Conservation (phyloP, 371 early-diverging fungal species). For the Mortierella sp. region DNA sequence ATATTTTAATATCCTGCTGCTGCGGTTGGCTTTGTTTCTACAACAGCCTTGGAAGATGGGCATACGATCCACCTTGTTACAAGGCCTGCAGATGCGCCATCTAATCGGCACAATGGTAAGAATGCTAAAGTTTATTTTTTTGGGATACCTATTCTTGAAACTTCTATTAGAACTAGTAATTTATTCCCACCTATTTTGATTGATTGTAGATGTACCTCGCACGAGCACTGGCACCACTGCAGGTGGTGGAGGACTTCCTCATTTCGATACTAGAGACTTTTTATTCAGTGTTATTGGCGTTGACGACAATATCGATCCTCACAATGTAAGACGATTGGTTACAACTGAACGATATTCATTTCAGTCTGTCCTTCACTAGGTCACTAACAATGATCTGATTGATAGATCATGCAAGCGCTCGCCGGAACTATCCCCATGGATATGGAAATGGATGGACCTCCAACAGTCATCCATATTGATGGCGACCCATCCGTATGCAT, state of each 20-base stretch:
- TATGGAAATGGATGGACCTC: slow-evolving; percentile 31
- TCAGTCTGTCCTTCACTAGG: background rate
- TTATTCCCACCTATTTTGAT: background rate
- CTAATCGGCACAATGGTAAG: slow-evolving; percentile 67
- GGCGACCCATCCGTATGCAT: slow-evolving; percentile 40
- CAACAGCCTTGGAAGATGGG: slow-evolving; percentile 68
- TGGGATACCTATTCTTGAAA: background rate
- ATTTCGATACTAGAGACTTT: slow-evolving; percentile 25
- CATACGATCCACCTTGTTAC: slow-evolving; percentile 74
- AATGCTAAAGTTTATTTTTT: background rate
- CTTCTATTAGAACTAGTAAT: background rate
- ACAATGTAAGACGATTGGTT: slow-evolving; percentile 23
- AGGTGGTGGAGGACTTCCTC: slow-evolving; percentile 20
- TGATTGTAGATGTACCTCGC: slow-evolving; percentile 23
- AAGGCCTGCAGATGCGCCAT: slow-evolving; percentile 66
- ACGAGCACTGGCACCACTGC: slow-evolving; percentile 13
- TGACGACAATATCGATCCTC: slow-evolving; percentile 30
- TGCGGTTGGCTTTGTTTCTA: background rate
- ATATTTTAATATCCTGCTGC: background rate
- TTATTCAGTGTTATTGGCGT: slow-evolving; percentile 43
- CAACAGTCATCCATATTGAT: slow-evolving; percentile 31
- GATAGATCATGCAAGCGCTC: slow-evolving; percentile 51
- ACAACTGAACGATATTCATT: background rate
- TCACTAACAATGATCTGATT: background rate
- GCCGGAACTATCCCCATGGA: slow-evolving; percentile 27